Evolutionary conservation across 139 green algal genomes (phyloP).

Genomic region (Zygnema circumcarinatum): DNA sequence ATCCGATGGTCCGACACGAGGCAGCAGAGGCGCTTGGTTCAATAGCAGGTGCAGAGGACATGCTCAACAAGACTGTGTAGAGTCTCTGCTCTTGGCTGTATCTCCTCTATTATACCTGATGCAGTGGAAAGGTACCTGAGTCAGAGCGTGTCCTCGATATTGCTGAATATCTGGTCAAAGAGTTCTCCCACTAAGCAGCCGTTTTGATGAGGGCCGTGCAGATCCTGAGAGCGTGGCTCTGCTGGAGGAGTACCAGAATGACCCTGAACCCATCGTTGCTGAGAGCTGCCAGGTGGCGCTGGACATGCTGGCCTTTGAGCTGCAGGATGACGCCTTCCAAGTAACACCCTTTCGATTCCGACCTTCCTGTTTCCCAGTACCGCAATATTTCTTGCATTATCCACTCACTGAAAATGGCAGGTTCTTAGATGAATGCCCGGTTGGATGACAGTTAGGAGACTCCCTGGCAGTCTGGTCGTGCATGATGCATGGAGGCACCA

Average conservation of each 20-base stretch:
- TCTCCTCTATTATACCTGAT: neutral
- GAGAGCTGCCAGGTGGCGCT: slow-evolving; percentile 94
- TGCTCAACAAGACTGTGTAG: slow-evolving; percentile 13
- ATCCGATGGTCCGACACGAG: slow-evolving; percentile 98
- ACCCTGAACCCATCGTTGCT: slow-evolving; percentile 90
- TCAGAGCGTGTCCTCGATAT: no score
- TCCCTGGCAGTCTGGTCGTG: no score
- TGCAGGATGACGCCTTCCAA: slow-evolving; percentile 78
- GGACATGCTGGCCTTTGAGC: slow-evolving; percentile 92
- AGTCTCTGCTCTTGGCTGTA: slow-evolving; percentile 3
- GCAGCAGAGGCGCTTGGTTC: slow-evolving; percentile 91
- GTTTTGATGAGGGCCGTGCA: no score
- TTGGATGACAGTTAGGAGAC: no score
- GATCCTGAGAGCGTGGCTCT: slow-evolving; percentile 27
- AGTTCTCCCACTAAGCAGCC: no score
- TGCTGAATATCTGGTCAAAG: no score
- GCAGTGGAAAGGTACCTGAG: neutral
- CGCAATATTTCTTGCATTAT: no score
- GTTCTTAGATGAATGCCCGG: no score
- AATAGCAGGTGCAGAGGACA: slow-evolving; percentile 55
- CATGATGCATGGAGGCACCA: no score
- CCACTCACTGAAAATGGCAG: no score
- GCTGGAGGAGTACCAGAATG: slow-evolving; percentile 63
- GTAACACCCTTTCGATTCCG: no score
- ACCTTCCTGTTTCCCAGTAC: no score